Evolutionary conservation across 768 basidiomycete genomes (phyloP).

Genomic region (Lentinula lateritia): DNA sequence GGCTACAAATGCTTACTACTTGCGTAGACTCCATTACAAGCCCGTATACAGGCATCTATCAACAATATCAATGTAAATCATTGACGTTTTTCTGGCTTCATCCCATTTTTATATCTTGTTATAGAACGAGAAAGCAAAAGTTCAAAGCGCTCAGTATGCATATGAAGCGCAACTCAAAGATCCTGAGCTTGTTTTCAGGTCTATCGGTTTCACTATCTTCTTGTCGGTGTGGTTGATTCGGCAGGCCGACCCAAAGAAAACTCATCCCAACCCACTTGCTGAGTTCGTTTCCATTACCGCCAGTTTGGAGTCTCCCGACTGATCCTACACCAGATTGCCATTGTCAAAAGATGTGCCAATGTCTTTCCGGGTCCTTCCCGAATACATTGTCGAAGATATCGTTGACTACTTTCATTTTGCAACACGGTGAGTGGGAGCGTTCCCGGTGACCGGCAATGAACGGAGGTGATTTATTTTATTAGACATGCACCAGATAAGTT

Average conservation of each 20-base stretch:
- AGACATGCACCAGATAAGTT: conserved; percentile 68
- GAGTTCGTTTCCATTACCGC: conserved; percentile 34
- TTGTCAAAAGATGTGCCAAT: conserved; percentile 81
- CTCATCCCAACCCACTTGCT: conserved; percentile 64
- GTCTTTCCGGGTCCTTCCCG: conserved; percentile 83
- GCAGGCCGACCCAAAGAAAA: conserved; percentile 74
- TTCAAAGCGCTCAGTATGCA: conserved; percentile 69
- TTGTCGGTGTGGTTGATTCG: conserved; percentile 92
- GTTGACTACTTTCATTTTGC: conserved; percentile 85
- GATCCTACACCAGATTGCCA: conserved; percentile 56
- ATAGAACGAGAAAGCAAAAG: conserved; percentile 66
- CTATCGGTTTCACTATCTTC: conserved; percentile 82
- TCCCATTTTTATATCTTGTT: background rate
- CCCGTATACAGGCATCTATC: conserved; percentile 72
- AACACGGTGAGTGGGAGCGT: conserved; percentile 51
- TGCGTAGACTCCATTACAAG: conserved; percentile 61
- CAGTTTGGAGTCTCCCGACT: background rate
- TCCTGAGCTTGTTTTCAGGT: conserved; percentile 75
- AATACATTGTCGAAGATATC: conserved; percentile 91
- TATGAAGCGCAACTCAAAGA: conserved; percentile 85
- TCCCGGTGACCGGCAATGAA: background rate
- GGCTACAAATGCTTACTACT: background rate
- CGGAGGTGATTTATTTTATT: background rate
- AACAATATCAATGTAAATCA: conserved; percentile 50
- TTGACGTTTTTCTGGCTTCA: background rate